Evolutionary conservation across 2,329 filamentous ascomycete species (phyloP), one percentile per base, ranked within the genome.

Genomic region (Triangularia setosa): DNA sequence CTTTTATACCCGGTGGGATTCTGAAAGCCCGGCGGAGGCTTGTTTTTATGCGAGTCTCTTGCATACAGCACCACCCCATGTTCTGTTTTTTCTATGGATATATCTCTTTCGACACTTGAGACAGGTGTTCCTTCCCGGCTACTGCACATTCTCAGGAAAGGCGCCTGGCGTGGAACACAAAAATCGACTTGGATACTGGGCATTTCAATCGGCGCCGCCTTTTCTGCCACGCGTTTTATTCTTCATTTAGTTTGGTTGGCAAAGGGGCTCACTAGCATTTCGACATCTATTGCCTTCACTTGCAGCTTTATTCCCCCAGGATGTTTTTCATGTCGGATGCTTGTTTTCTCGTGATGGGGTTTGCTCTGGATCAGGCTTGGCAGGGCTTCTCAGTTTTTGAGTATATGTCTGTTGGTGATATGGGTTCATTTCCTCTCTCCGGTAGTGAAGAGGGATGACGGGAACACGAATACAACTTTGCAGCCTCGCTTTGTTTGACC

Each of bases 151-250:
- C 28, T 12, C 58, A 57, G 40, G 44, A 30, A 35, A 44, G 62
- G 58, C 61, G 44, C 59, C 54, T 30, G 58, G 58, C 62, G 59
- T 53, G 28, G 65, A 65, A 65, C 64, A 63, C 52, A 67, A 68
- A 65, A 33, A 58, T 24, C 60, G 40, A 60, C 57, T 24, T 44
- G 60, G 62, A 60, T 58, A 25, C 44, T 60, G 61, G 61, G 21
- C 23, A n/a, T 58, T 59, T 62, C 61, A 63, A 58, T 64, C 52
- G 60, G 35, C 65, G 58, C 18, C 21, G 40, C 40, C 18, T 48
- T 48, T 14, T 23, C 40, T 21, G 40, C 7, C 40, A 48, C 12
- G 40, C 33, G 40, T 9, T 48, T 48, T 21, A 11, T 18, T 21
- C n/a, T 21, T 58, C 23, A 23, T 33, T 23, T 18, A 8, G 8